Percentiles rank a stretch among this genome's conserved stretches.
Conservation (phyloP, 805 yeast genomes). For the Pichia heedii region DNA sequence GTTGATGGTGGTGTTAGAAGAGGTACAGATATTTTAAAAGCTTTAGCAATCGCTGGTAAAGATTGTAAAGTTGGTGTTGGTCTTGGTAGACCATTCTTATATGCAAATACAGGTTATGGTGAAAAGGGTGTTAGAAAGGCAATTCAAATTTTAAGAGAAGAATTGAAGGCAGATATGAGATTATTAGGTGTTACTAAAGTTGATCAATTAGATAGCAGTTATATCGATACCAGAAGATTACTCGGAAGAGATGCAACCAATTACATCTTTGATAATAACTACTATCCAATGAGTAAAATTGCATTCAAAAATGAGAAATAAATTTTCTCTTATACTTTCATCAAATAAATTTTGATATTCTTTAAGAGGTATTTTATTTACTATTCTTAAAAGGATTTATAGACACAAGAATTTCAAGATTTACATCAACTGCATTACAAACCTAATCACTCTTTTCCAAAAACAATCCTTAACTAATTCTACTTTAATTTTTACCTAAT, state of each 20-base stretch:
- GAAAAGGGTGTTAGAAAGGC: slow-evolving; percentile 63
- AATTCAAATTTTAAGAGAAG: slow-evolving; percentile 50
- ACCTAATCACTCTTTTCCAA: too few species aligned
- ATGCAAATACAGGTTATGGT: slow-evolving; percentile 54
- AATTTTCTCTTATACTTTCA: too few species aligned
- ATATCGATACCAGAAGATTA: slow-evolving; percentile 28
- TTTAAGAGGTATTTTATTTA: too few species aligned
- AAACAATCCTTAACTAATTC: too few species aligned
- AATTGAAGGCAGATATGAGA: slow-evolving; percentile 57
- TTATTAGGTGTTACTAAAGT: slow-evolving; percentile 50
- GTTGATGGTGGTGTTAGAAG: slow-evolving; percentile 74
- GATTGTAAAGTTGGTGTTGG: slow-evolving; percentile 70
- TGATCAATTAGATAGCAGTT: slow-evolving; percentile 34
- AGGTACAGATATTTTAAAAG: slow-evolving; percentile 67
- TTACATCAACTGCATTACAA: too few species aligned
- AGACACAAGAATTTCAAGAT: too few species aligned
- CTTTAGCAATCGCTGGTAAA: slow-evolving; percentile 66
- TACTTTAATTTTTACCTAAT: too few species aligned
- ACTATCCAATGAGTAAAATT: slow-evolving; percentile 12
- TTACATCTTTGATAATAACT: slow-evolving; percentile 10
- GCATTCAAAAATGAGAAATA: slow-evolving; percentile 11
- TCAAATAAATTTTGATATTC: too few species aligned
- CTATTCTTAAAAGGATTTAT: too few species aligned
- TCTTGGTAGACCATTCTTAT: slow-evolving; percentile 55
- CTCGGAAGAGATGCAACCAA: slow-evolving; percentile 15